These are phyloP conservation scores for Tetradesmus lagerheimii DNA, from an alignment of 139 green algal species.

Conservation along the genomic window DNA sequence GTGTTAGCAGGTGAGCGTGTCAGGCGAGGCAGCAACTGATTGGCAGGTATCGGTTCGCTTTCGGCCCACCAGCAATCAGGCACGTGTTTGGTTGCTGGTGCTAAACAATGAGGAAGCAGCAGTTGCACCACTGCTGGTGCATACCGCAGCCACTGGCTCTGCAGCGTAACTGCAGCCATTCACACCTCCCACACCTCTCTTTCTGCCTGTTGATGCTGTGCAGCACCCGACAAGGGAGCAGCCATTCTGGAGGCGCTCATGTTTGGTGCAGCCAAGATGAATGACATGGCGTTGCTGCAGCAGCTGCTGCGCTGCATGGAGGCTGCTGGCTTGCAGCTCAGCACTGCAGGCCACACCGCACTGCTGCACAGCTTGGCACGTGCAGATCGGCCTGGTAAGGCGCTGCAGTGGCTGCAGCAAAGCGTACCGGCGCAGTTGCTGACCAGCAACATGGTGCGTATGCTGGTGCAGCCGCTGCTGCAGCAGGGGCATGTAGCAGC, in stretches of 20 bases:
- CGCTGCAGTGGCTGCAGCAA: slow-evolving; percentile 40
- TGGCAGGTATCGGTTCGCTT: no score
- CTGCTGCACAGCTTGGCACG: slow-evolving; percentile 32
- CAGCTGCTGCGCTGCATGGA: slow-evolving; percentile 17
- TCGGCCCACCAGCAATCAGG: not conserved
- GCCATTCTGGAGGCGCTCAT: slow-evolving; percentile 46
- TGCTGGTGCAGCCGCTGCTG: slow-evolving; percentile 45
- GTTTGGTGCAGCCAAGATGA: slow-evolving; percentile 24
- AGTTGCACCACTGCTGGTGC: not conserved
- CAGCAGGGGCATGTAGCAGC: slow-evolving; percentile 8
- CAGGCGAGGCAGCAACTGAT: not conserved
- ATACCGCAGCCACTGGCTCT: not conserved
- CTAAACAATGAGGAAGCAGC: no score
- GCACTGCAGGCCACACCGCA: slow-evolving; percentile 4
- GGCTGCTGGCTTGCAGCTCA: not conserved
- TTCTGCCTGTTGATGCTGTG: no score
- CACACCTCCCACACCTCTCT: no score
- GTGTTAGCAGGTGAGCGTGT: slow-evolving; percentile 27
- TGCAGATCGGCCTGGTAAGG: not conserved
- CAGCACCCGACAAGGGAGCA: slow-evolving; percentile 41
- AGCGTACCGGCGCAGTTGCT: slow-evolving; percentile 16
- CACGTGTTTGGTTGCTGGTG: not conserved
- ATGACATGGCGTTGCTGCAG: slow-evolving; percentile 28
- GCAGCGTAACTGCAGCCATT: not conserved
- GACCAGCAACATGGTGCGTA: not conserved